Base-by-base conservation (phyloP, 1,139 yeast genomes). In the Trichomonascaceae sp. region DNA sequence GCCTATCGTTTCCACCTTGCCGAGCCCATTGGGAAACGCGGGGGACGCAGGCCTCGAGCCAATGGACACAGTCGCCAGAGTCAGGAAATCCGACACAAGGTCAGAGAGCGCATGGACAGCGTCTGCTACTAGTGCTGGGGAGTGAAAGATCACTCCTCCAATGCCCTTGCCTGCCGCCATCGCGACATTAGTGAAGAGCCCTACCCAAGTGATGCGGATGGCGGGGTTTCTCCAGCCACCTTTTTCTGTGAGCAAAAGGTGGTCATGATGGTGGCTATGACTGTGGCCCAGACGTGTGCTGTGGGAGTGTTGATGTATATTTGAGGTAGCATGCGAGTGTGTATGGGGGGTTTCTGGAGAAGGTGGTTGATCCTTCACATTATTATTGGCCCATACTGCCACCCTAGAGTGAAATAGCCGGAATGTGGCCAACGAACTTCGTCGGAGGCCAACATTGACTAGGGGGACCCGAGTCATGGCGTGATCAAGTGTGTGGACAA, bases 101-200 rank as follows among this genome's bases (percentile, higher is more conserved):
- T 89, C 98, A 33, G 93, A 77, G 13, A 82, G 66, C 1, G 96
- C 87, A 56, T 87, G 97, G 27, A 85, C 76, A 1, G 97, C 87
- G 55, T 89, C 98, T 1, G 98, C 98, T 28, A 87, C 57, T 39
- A 89, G 67, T 1, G 96, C 89, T 56, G 87, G 96, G 0, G 98
- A 89, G 55, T 89, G 94, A 69, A 89, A 89, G 31, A 74, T 74
- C 13, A 84, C 66, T 3, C 98, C 98, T 17, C 97, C 97, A 17
- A 76, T 56, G 16, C 85, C 89, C 54, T 89, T 89, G 20, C 92
- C 76, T 4, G 71, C 63, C 0, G 94, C 96, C 78, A 89, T 76
- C 14, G 79, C 74, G 13, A 84, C 71, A 51, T 89, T 89, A 34
- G 81, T 84, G 22, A 76, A 58, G 28, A 89, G 65, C 0, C 98